These are phyloP conservation scores for Xylaria polymorpha DNA, from an alignment of 2,329 filamentous ascomycete species.

Conservation along the genomic window DNA sequence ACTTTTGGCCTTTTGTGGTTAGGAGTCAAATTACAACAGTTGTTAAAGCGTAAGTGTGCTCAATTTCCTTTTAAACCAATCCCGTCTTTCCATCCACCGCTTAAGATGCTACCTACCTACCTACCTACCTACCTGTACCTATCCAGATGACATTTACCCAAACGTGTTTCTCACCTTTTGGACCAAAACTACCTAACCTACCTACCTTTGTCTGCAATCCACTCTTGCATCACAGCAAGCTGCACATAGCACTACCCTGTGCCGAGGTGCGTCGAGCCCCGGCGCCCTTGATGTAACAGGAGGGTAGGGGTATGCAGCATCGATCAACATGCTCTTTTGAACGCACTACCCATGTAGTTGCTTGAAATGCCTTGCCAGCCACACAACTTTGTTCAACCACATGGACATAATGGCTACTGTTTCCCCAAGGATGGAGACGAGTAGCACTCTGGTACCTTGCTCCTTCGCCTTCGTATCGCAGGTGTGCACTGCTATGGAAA, in stretches of 20 bases:
- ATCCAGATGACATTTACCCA: not conserved
- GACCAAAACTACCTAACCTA: slow-evolving; percentile 2
- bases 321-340: slow-evolving; percentile 15
- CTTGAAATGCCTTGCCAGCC: not conserved
- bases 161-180: not conserved
- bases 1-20: slow-evolving; percentile 20
- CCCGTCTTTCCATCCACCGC: not conserved
- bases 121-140: not conserved
- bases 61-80: not conserved
- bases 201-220: not conserved
- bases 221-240: slow-evolving; percentile 8
- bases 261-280: slow-evolving; percentile 9
- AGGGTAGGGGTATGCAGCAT: not conserved
- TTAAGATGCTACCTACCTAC: not conserved
- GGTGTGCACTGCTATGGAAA: not conserved
- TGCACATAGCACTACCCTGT: slow-evolving; percentile 1
- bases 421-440: not conserved
- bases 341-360: slow-evolving; percentile 10
- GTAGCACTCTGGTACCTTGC: not conserved
- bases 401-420: slow-evolving; percentile 18
- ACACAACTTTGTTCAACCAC: not conserved
- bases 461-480: not conserved
- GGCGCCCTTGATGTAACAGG: slow-evolving; percentile 2
- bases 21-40: slow-evolving; percentile 17
- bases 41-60: slow-evolving; percentile 22